A percentile compares a stretch with the other conserved stretches of the same genome.
These are phyloP conservation scores for Trichoderma breve DNA, from an alignment of 2,329 filamentous ascomycete genomes.

Conservation along the genomic window DNA sequence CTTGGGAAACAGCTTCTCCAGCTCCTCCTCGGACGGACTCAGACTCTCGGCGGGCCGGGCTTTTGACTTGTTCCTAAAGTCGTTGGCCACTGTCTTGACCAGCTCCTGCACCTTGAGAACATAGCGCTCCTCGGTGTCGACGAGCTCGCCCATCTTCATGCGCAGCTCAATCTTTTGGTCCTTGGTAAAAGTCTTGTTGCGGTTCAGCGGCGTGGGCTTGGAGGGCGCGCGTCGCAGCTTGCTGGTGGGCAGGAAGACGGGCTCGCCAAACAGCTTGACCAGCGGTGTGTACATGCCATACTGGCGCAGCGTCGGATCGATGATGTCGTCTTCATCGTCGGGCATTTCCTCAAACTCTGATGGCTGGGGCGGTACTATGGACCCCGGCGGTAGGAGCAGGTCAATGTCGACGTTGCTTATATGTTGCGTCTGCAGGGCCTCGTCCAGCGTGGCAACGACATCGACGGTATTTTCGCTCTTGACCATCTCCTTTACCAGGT, in stretches of 20 bases:
- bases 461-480: slow-evolving; percentile 74
- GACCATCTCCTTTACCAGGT: slow-evolving; percentile 81
- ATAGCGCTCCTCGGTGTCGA: slow-evolving; percentile 93
- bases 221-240: slow-evolving; percentile 83
- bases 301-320: slow-evolving; percentile 62
- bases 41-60: slow-evolving; percentile 57
- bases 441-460: slow-evolving; percentile 69
- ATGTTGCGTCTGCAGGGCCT: slow-evolving; percentile 76
- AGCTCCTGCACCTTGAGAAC: slow-evolving; percentile 83
- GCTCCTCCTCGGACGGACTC: slow-evolving; percentile 68
- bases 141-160: slow-evolving; percentile 83
- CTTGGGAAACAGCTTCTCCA: slow-evolving; percentile 75
- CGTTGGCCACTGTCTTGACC: slow-evolving; percentile 74
- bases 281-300: slow-evolving; percentile 78
- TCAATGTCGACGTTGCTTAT: slow-evolving; percentile 86
- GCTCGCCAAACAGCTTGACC: slow-evolving; percentile 76
- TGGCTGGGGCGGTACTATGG: slow-evolving; percentile 64
- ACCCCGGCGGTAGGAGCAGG: slow-evolving; percentile 75
- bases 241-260: slow-evolving; percentile 82
- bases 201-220: slow-evolving; percentile 75
- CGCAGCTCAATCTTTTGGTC: slow-evolving; percentile 82
- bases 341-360: slow-evolving; percentile 59
- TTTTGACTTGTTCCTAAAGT: slow-evolving; percentile 71
- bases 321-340: slow-evolving; percentile 63
- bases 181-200: slow-evolving; percentile 72